Evolutionary conservation across 495 filamentous ascomycete genomes (phyloP), one percentile per base, ranked within the genome.

Genomic region (Chaetomium cochliodes): DNA sequence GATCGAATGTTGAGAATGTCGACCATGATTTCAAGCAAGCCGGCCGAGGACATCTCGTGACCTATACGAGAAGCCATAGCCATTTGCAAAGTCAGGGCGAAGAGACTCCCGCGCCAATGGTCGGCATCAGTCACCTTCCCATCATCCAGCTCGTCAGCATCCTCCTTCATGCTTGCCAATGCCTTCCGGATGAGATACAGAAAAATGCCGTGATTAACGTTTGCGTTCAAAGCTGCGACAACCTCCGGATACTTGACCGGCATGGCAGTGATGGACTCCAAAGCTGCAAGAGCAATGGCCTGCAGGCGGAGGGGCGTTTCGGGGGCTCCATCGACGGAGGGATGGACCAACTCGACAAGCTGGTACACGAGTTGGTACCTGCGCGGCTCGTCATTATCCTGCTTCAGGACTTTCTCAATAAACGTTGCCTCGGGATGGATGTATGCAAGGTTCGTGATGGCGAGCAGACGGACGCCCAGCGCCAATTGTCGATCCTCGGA

Each of bases 161-260:
- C 85, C 11, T 77, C 77, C 44, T 81, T 83, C 76, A 98, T 86
- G 65, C 92, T 89, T 25, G 88, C 90, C 60, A 97, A 90, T 13
- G 91, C 88, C 73, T 93, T 97, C 55, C 93, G 87, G 39, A 96
- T 87, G 63, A 96, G 82, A 72, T 98, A 97, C 72, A 97, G 88
- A n/a, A 99, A 83, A 18, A 98, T 88, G 16, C 96, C 96, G 68
- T 99, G 96, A 71, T 93, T 98, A 60, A 97, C 92, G 74, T 94
- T 94, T 62, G 92, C 89, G 71, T 89, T 93, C 25, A 99, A 79
- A 33, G 93, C 93, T 57, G 90, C 84, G 65, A 90, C 87, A 18
- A 98, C 88, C 67, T 99, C 96, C 20, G 84, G 72, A 23, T 89
- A 82, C 70, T 90, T 94, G 62, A 79, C 72, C 65, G 91, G 90